phyloP scores from a whole-genome alignment of 2,329 filamentous ascomycete genomes.

The Neophaeococcomyces aloes region DNA sequence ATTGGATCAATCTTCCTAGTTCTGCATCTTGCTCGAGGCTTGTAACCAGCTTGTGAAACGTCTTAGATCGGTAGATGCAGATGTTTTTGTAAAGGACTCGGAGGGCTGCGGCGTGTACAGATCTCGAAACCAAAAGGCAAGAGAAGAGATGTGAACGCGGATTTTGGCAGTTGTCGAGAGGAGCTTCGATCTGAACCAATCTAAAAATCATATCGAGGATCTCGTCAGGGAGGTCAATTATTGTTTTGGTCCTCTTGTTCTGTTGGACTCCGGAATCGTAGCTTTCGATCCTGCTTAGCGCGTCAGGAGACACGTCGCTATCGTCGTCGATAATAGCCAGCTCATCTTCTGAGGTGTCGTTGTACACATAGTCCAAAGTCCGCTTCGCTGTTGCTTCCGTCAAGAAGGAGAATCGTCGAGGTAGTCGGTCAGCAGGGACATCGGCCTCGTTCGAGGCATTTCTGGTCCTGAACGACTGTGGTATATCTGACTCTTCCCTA shows the following conservation, averaged over 20 bases:
- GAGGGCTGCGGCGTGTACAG: conserved; percentile 61
- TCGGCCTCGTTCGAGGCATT: conserved; percentile 15
- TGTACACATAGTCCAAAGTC: too few species aligned
- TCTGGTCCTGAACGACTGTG: conserved; percentile 20
- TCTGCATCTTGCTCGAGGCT: conserved; percentile 57
- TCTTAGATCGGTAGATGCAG: conserved; percentile 70
- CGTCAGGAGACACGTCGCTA: not conserved
- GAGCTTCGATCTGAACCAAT: conserved; percentile 61
- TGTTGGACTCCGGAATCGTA: not conserved
- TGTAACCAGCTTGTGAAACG: conserved; percentile 69
- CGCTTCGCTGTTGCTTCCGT: too few species aligned
- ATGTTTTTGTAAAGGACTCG: conserved; percentile 68
- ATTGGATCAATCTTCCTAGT: conserved; percentile 64
- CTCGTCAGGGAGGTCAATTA: conserved; percentile 20
- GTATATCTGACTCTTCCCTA: conserved; percentile 19
- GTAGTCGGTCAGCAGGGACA: not conserved
- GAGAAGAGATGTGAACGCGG: conserved; percentile 71
- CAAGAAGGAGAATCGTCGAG: conserved; percentile 13
- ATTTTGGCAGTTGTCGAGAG: conserved; percentile 61
- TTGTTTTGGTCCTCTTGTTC: not conserved
- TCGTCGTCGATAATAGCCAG: not conserved
- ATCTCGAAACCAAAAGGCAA: conserved; percentile 63
- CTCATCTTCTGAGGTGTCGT: not conserved
- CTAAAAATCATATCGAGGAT: conserved; percentile 60
- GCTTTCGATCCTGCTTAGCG: not conserved